phyloP scores from a whole-genome alignment of 2,329 filamentous ascomycete species.

The Nemania bipapillata region DNA sequence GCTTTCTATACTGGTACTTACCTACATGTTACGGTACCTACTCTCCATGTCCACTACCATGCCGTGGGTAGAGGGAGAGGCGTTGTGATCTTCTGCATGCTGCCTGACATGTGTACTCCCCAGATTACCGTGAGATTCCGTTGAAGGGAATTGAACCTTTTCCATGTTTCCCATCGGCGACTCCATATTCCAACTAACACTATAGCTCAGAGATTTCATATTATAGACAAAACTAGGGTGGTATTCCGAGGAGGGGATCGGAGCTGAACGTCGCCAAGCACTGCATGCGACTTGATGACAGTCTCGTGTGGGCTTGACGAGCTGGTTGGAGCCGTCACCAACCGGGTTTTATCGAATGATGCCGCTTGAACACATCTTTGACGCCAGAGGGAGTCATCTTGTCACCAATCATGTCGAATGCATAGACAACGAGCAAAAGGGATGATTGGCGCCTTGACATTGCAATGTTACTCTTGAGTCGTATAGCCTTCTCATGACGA shows the following conservation, averaged over 20 bases:
- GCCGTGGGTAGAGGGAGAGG: slow-evolving; percentile 1
- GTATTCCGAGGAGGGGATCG: slow-evolving; percentile 16
- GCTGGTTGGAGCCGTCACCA: slow-evolving; percentile 4
- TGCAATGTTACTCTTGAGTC: slow-evolving; percentile 2
- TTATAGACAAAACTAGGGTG: slow-evolving; percentile 7
- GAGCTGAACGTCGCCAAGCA: slow-evolving; percentile 38
- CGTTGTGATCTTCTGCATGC: slow-evolving; percentile 25
- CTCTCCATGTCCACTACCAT: background rate
- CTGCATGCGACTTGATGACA: slow-evolving; percentile 8
- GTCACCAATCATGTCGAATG: background rate
- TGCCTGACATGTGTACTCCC: too few relatives aligned
- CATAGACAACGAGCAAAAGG: background rate
- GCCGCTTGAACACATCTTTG: slow-evolving; percentile 8
- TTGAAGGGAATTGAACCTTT: background rate
- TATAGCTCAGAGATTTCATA: background rate
- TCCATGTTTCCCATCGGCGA: background rate
- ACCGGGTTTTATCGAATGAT: slow-evolving; percentile 12
- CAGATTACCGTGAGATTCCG: slow-evolving; percentile 2
- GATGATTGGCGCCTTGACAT: background rate
- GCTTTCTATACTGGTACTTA: background rate
- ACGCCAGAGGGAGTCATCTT: background rate
- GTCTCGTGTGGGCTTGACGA: background rate
- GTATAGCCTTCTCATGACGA: background rate
- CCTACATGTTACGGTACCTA: too few relatives aligned
- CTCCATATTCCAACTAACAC: background rate